Percentiles rank a stretch among this genome's conserved stretches.
phyloP scores from a whole-genome alignment of 2,329 filamentous ascomycete species.

The Pyrenophora tritici-repentis region DNA sequence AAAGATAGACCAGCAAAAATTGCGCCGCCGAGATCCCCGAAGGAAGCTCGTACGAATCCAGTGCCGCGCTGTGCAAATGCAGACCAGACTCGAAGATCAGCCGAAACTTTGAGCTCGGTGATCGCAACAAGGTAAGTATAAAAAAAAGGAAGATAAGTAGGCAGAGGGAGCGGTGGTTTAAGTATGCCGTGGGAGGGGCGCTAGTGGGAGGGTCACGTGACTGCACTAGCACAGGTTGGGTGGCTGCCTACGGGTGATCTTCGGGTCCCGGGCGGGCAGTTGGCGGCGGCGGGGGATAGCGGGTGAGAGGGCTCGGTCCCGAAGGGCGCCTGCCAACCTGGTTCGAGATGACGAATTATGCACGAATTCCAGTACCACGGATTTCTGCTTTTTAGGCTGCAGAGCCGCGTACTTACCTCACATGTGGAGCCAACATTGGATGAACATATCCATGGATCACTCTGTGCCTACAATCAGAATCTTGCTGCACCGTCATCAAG shows the following conservation, averaged over 20 bases:
- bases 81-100: slow-evolving; percentile 37
- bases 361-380: no score
- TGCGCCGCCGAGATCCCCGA: slow-evolving; percentile 42
- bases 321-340: not conserved
- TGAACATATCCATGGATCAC: no score
- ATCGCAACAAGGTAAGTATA: slow-evolving; percentile 44
- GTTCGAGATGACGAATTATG: no score
- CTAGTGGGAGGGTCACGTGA: not conserved
- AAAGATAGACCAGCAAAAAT: slow-evolving; percentile 33
- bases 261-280: not conserved
- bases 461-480: no score
- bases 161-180: not conserved
- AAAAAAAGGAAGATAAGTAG: not conserved
- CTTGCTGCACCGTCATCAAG: no score
- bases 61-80: slow-evolving; percentile 48
- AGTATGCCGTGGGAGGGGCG: not conserved
- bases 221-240: not conserved
- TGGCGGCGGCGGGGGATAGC: no score
- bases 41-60: slow-evolving; percentile 40
- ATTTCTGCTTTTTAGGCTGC: no score
- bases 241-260: not conserved
- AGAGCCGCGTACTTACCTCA: not conserved
- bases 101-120: slow-evolving; percentile 38
- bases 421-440: not conserved
- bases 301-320: not conserved